Conservation (phyloP, 2,329 filamentous ascomycete genomes). For the Fusarium bactridioides region DNA sequence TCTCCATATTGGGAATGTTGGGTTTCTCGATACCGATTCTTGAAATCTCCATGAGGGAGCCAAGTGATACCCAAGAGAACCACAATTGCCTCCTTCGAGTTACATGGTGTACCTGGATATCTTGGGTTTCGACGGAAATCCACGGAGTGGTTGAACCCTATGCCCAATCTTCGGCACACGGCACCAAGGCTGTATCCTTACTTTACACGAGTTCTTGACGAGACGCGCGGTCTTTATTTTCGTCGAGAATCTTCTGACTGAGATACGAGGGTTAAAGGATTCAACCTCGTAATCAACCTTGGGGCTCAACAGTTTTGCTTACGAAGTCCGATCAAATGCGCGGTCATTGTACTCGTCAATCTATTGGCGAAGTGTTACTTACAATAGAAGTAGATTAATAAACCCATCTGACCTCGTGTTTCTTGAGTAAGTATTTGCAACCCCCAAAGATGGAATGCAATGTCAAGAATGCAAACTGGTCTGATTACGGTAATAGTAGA, state of each 20-base stretch:
- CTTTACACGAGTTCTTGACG: not conserved
- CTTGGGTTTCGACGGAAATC: conserved; percentile 7
- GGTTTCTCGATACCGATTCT: conserved; percentile 8
- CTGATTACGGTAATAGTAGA: not conserved
- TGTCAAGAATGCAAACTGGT: not conserved
- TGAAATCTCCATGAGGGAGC: conserved; percentile 26
- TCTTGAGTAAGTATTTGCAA: not conserved
- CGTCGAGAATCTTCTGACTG: not conserved
- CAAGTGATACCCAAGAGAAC: conserved; percentile 16
- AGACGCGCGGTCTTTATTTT: conserved; percentile 10
- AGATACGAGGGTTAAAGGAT: not conserved
- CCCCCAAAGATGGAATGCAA: not conserved
- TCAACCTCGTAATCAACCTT: not conserved
- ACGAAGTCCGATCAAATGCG: not conserved
- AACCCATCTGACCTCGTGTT: not conserved
- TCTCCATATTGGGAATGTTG: conserved; percentile 4
- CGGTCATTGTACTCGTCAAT: not conserved
- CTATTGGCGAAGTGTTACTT: not conserved
- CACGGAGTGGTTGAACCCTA: not conserved
- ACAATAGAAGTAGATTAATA: not conserved
- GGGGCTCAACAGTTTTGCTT: not conserved
- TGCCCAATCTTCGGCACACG: conserved; percentile 4
- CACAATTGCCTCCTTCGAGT: conserved; percentile 8
- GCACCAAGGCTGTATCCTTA: conserved; percentile 12
- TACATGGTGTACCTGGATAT: conserved; percentile 6